Base-by-base conservation (phyloP, 805 yeast species). In the Isabelozyma gotoi region DNA sequence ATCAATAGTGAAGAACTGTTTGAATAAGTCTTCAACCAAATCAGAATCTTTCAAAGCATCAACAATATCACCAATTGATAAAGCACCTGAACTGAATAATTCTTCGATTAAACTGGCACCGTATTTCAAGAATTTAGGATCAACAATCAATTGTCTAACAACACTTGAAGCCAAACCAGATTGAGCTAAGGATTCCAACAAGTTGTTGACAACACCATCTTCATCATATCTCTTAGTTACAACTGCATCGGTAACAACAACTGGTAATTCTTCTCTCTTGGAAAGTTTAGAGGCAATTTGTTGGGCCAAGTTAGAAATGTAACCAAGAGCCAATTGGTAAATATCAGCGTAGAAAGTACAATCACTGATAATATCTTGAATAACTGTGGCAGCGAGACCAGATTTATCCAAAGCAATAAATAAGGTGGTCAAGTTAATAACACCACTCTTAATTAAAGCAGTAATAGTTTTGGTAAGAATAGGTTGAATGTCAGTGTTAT, bases 111-210 rank as follows among this genome's bases (percentile, higher is more conserved):
- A 67, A 29, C 60, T 58, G 8, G 48, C 60, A n/a, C 64, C 74
- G 47, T 69, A 71, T 34, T 66, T 61, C 42, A 67, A 48, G 54
- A 67, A 71, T 19, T 49, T 38, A 19, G 63, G 24, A 52, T 70
- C 74, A n/a, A 73, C 66, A 43, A 70, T 56, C 19, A 69, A 63
- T 33, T 71, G 52, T 51, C 59, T 57, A 41, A 71, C 70, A 10
- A 71, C 73, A 19, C 66, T 62, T 18, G 65, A 45, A 6, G 69
- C 74, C 46, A 71, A 66, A n/a, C 76, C 76, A 12, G 74, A 69
- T 24, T 57, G 44, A 19, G 59, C 70, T 52, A 71, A 62, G n/a
- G 73, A 67, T 44, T 71, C 66, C 51, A 71, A 63, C 40, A 71
- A 55, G 39, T 67, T 66, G 24, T 60, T 59, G 11, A 69, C 59